A percentile compares a stretch with the other conserved stretches of the same genome.
Conservation (phyloP, 306 rosid species). For the Rubus idaeus region DNA sequence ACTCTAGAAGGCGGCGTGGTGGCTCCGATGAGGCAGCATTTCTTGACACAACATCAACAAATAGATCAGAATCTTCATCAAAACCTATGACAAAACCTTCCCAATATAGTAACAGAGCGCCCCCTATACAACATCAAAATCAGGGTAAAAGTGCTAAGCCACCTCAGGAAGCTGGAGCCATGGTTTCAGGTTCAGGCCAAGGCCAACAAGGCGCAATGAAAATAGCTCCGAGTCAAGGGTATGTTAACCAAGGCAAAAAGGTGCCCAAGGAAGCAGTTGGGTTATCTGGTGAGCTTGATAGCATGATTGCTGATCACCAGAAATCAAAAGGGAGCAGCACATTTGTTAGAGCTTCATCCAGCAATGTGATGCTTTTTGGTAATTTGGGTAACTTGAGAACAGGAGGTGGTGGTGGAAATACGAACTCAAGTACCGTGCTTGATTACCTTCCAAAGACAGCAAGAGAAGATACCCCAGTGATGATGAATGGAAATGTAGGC, state of each 20-base stretch:
- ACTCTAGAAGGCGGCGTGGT: constrained; percentile 47
- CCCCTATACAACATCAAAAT: constrained; percentile 8
- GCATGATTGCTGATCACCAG: constrained; percentile 67
- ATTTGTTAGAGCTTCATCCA: constrained; percentile 76
- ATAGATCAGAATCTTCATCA: constrained; percentile 19
- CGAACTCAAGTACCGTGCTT: constrained; percentile 25
- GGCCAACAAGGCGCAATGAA: background rate
- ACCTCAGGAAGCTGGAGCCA: constrained; percentile 14
- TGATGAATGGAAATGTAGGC: constrained; percentile 23
- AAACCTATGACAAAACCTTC: constrained; percentile 25
- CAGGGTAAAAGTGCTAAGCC: constrained; percentile 7
- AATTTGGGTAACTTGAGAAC: constrained; percentile 77
- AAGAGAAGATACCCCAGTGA: constrained; percentile 26
- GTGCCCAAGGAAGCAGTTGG: constrained; percentile 72
- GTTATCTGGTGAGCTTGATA: constrained; percentile 83
- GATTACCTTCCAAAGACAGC: constrained; percentile 41
- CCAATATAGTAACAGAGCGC: constrained; percentile 23
- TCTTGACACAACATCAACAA: constrained; percentile 1
- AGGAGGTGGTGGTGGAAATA: constrained; percentile 27
- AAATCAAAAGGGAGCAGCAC: constrained; percentile 46
- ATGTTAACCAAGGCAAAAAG: constrained; percentile 61
- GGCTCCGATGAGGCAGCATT: constrained; percentile 27
- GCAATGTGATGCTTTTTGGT: constrained; percentile 76
- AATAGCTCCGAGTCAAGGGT: constrained; percentile 34
- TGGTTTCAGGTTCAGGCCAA: constrained; percentile 6